phyloP scores from a whole-genome alignment of 176 grass and related monocot genomes.

The Ensete glaucum region DNA sequence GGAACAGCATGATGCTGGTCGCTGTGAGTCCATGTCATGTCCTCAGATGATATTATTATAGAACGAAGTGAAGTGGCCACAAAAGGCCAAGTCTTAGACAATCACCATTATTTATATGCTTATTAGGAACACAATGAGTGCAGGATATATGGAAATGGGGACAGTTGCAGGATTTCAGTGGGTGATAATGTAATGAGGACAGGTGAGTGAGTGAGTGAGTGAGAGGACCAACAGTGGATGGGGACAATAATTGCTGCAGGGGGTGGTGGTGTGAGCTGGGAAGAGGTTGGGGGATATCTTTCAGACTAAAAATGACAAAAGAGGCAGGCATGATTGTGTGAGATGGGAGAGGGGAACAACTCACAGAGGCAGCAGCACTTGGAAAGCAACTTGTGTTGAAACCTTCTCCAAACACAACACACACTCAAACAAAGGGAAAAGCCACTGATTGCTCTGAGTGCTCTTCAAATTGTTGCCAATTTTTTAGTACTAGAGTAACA shows the following conservation, averaged over 20 bases:
- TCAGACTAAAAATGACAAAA: slow-evolving; percentile 9
- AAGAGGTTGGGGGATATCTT: slow-evolving; percentile 4
- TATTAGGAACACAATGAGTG: background rate
- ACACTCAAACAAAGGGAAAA: no score
- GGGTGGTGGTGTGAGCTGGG: background rate
- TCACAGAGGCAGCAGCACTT: background rate
- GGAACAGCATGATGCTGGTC: background rate
- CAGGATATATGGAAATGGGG: background rate
- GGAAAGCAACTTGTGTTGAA: background rate
- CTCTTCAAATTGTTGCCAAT: no score
- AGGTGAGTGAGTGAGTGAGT: background rate
- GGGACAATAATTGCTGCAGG: slow-evolving; percentile 1
- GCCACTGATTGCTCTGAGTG: no score
- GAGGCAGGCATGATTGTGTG: slow-evolving; percentile 6
- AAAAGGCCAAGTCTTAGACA: background rate
- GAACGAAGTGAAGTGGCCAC: background rate
- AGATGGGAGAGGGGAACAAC: slow-evolving; percentile 5
- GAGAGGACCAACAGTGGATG: background rate
- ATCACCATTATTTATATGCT: background rate
- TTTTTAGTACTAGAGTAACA: no score
- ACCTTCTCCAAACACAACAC: background rate
- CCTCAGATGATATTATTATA: background rate
- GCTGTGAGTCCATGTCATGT: slow-evolving; percentile 5
- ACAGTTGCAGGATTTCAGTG: slow-evolving; percentile 6
- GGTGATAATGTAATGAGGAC: background rate